Conservation (phyloP, 805 yeast species). For the Candida railenensis region DNA sequence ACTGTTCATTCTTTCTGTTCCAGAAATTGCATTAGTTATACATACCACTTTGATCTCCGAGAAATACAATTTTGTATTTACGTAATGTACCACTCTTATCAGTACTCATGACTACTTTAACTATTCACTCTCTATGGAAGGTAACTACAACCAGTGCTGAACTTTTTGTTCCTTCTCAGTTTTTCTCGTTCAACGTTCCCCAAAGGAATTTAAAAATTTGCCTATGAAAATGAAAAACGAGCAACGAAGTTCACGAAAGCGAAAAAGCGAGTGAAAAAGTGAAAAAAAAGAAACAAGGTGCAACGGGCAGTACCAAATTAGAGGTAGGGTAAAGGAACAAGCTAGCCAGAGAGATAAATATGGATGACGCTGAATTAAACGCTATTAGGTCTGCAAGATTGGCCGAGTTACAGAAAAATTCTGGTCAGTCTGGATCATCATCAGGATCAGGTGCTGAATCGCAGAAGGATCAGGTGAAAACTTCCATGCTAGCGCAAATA, state of each 20-base stretch:
- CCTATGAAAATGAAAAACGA: constrained; percentile 1
- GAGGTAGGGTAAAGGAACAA: too few relatives aligned
- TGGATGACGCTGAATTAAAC: constrained; percentile 86
- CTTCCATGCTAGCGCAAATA: constrained; percentile 57
- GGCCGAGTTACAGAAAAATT: constrained; percentile 69
- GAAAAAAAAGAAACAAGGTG: neutral
- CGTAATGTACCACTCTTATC: constrained; percentile 44
- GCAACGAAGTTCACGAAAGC: neutral
- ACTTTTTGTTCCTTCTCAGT: neutral
- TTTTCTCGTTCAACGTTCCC: neutral
- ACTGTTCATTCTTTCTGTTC: too few relatives aligned
- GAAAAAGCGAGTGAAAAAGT: constrained; percentile 4
- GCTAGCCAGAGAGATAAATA: constrained; percentile 19
- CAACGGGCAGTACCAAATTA: too few relatives aligned
- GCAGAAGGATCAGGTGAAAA: constrained; percentile 39
- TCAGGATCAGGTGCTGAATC: constrained; percentile 7
- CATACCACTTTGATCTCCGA: constrained; percentile 92
- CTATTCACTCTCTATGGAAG: neutral
- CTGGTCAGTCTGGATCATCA: constrained; percentile 27
- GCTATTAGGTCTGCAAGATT: constrained; percentile 93
- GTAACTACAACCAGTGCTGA: too few relatives aligned
- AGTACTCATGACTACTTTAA: constrained; percentile 7
- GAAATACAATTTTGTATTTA: constrained; percentile 86
- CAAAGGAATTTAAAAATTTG: too few relatives aligned
- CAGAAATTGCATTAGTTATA: too few relatives aligned